A percentile compares a stretch with the other conserved stretches of the same genome.
These are phyloP conservation scores for Magnolia officinalis DNA, from an alignment of 164 flowering plant genomes.

Conservation along the genomic window DNA sequence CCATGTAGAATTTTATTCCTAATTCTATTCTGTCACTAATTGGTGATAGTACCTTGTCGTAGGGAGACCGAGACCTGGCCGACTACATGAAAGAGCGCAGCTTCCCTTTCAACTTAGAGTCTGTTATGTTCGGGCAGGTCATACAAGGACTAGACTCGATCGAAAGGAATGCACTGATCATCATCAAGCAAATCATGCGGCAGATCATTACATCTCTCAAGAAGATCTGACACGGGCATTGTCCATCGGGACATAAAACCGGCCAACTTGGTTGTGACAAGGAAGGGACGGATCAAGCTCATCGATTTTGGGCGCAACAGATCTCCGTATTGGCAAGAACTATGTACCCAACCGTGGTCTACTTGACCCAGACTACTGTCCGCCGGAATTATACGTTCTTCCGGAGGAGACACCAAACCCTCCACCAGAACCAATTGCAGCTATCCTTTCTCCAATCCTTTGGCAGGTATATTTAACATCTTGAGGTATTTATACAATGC, in stretches of 20 bases:
- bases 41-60: slow-evolving; percentile 12
- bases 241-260: slow-evolving; percentile 97
- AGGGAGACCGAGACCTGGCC: slow-evolving; percentile 79
- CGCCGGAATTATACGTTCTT: slow-evolving; percentile 88
- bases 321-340: slow-evolving; percentile 93
- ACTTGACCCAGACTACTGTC: slow-evolving; percentile 94
- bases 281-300: slow-evolving; percentile 81
- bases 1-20: not conserved
- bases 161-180: slow-evolving; percentile 74
- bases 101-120: slow-evolving; percentile 86
- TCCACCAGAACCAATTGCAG: slow-evolving; percentile 96
- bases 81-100: slow-evolving; percentile 84
- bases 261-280: slow-evolving; percentile 90
- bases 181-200: slow-evolving; percentile 93
- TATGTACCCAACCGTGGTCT: slow-evolving; percentile 63
- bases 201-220: slow-evolving; percentile 85
- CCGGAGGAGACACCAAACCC: slow-evolving; percentile 96
- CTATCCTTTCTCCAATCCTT: slow-evolving; percentile 80
- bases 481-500: not conserved
- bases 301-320: slow-evolving; percentile 98
- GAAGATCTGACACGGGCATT: slow-evolving; percentile 86
- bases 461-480: slow-evolving; percentile 68
- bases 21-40: not conserved
- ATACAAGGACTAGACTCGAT: slow-evolving; percentile 63
- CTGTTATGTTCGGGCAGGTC: slow-evolving; percentile 83